Conservation (phyloP, 805 yeast genomes). For the Brettanomyces nanus region DNA sequence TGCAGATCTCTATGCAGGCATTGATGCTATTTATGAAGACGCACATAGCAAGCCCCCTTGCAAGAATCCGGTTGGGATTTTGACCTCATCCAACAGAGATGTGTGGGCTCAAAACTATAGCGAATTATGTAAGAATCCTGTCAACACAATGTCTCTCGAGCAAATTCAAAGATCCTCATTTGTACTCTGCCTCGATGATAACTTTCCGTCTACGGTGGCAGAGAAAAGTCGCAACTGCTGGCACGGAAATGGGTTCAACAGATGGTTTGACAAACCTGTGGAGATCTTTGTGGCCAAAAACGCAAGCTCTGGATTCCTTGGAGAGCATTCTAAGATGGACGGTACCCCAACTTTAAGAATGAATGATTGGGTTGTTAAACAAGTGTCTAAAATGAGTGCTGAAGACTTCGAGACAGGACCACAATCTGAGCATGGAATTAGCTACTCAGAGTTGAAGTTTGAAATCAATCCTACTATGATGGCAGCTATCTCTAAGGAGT, state of each 20-base stretch:
- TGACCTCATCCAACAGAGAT: slow-evolving; percentile 83
- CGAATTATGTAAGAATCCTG: slow-evolving; percentile 49
- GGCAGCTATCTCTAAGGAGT: slow-evolving; percentile 47
- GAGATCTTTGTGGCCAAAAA: slow-evolving; percentile 76
- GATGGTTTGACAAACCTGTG: slow-evolving; percentile 91
- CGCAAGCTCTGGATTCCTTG: slow-evolving; percentile 86
- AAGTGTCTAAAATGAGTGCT: slow-evolving; percentile 34
- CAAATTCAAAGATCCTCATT: slow-evolving; percentile 73
- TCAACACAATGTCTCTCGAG: slow-evolving; percentile 53
- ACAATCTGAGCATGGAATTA: background rate
- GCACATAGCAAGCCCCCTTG: slow-evolving; percentile 26
- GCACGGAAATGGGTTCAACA: slow-evolving; percentile 93
- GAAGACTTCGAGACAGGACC: slow-evolving; percentile 10
- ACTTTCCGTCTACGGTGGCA: slow-evolving; percentile 63
- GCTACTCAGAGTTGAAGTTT: slow-evolving; percentile 36
- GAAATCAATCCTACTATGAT: slow-evolving; percentile 48
- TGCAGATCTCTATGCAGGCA: slow-evolving; percentile 46
- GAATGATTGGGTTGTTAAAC: slow-evolving; percentile 64
- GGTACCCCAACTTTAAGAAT: slow-evolving; percentile 91
- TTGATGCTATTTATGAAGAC: slow-evolving; percentile 42
- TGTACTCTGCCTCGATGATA: slow-evolving; percentile 71
- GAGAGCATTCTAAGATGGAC: slow-evolving; percentile 97
- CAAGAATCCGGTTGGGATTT: slow-evolving; percentile 60
- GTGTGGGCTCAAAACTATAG: slow-evolving; percentile 59
- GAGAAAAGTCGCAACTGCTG: slow-evolving; percentile 80